These are phyloP conservation scores for Coelastrella sp. DNA, from an alignment of 139 green algal species.

Conservation along the genomic window DNA sequence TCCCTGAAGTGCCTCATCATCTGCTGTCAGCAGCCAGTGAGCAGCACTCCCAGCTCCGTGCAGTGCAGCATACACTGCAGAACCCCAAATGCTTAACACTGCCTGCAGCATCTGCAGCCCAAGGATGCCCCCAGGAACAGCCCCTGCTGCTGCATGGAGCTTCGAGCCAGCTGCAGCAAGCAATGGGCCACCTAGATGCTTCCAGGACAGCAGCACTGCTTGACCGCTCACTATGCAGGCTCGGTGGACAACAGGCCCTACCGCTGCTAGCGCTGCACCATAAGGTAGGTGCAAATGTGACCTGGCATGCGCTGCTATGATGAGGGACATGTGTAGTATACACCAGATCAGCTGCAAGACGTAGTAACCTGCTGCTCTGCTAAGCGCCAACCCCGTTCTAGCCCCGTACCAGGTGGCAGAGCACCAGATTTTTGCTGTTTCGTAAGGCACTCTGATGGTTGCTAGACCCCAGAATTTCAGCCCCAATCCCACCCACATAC, in stretches of 20 bases:
- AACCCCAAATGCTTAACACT: background rate
- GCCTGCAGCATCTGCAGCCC: background rate
- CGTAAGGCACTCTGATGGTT: background rate
- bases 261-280: background rate
- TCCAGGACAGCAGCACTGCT: background rate
- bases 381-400: background rate
- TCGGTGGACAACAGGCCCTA: background rate
- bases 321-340: background rate
- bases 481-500: constrained; percentile 6
- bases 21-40: background rate
- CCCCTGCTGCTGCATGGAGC: background rate
- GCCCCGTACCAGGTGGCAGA: background rate
- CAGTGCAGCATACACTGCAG: background rate
- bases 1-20: background rate
- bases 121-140: background rate
- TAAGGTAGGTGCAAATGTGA: background rate
- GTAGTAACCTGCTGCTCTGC: background rate
- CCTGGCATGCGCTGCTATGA: background rate
- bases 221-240: background rate
- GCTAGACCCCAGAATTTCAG: constrained; percentile 6
- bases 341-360: constrained; percentile 1
- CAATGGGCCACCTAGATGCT: background rate
- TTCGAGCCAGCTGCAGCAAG: background rate
- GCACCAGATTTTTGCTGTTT: background rate
- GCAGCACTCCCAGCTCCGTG: background rate